Conservation (phyloP, 352 stramenopile genomes). For the Pythium phragmiticola region DNA sequence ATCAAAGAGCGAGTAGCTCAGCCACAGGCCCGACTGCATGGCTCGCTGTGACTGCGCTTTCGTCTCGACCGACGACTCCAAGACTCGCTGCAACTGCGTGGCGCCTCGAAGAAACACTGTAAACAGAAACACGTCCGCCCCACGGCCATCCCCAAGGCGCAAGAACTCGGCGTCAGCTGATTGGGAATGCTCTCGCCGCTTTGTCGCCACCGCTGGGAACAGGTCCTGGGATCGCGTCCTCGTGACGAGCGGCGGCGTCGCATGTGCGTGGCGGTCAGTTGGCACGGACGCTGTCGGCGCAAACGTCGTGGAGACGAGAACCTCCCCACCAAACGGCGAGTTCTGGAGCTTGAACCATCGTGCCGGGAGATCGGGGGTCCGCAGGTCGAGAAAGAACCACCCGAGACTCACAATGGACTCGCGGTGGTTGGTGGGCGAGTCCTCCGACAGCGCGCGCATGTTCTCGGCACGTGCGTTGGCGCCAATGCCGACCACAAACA, state of each 20-base stretch:
- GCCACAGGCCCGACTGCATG: slow-evolving; percentile 51
- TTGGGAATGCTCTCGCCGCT: not conserved
- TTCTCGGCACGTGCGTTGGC: slow-evolving; percentile 25
- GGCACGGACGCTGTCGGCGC: slow-evolving; percentile 17
- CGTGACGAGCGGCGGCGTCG: not conserved
- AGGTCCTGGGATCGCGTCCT: not conserved
- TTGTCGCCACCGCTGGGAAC: not conserved
- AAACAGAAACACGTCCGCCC: slow-evolving; percentile 58
- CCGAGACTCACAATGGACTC: slow-evolving; percentile 58
- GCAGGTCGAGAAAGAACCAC: slow-evolving; percentile 83
- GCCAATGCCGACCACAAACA: slow-evolving; percentile 67
- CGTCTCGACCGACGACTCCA: slow-evolving; percentile 25
- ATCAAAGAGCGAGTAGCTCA: slow-evolving; percentile 84
- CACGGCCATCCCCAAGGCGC: slow-evolving; percentile 38
- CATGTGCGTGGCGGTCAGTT: not conserved
- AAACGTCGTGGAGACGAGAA: slow-evolving; percentile 54
- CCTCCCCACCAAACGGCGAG: slow-evolving; percentile 63
- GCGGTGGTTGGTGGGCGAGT: slow-evolving; percentile 18
- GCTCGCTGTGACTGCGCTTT: slow-evolving; percentile 11
- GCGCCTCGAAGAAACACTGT: slow-evolving; percentile 54
- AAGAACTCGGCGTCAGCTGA: slow-evolving; percentile 43
- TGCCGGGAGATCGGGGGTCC: slow-evolving; percentile 67
- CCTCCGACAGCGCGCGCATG: slow-evolving; percentile 18
- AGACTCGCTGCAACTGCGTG: slow-evolving; percentile 34
- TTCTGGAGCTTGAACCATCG: slow-evolving; percentile 77